Evolutionary conservation across 2,329 filamentous ascomycete species (phyloP), one percentile per base, ranked within the genome.

Genomic region (Botryosphaeria dothidea): DNA sequence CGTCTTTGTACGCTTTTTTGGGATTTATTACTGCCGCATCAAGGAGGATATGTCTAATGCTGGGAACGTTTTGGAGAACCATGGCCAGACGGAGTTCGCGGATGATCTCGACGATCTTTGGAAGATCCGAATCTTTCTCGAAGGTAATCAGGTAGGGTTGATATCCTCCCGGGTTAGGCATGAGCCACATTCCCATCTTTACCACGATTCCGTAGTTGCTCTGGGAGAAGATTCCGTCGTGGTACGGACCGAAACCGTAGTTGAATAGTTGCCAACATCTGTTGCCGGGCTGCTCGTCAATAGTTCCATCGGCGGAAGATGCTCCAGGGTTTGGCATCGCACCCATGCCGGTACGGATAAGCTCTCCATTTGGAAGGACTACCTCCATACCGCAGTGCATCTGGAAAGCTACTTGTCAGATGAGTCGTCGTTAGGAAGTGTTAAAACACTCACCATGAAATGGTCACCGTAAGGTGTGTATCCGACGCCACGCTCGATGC

Each of bases 171-270:
- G 82, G 82, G 51, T 84, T 84, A 1, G 81, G 80, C 84, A 86
- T 85, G 34, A 86, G 75, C 73, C 77, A 46, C 68, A 85, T 79
- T 0, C 84, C 84, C 79, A 86, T 83, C 71, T 86, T 85, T 7
- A 70, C 70, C 1, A 77, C 74, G 36, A 78, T 75, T 8, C 75
- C 75, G 27, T 77, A 70, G 27, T 74, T 75, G 31, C 70, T 71
- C 61, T 78, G 75, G 1, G 75, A 71, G 68, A 77, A 77, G 58
- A 76, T 74, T 58, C 74, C 76, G 62, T 77, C 75, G 21, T 73
- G 73, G 67, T 76, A 75, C 1, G 75, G 75, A 3, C 75, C 75
- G 65, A 77, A 77, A 15, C 73, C 74, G 62, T 77, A 74, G 60
- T 74, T 74, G 68, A 77, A 77, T 6, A 73, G 68, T 60, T 73